Conservation (phyloP, 345 rosid species). For the Citrus hindsii region DNA sequence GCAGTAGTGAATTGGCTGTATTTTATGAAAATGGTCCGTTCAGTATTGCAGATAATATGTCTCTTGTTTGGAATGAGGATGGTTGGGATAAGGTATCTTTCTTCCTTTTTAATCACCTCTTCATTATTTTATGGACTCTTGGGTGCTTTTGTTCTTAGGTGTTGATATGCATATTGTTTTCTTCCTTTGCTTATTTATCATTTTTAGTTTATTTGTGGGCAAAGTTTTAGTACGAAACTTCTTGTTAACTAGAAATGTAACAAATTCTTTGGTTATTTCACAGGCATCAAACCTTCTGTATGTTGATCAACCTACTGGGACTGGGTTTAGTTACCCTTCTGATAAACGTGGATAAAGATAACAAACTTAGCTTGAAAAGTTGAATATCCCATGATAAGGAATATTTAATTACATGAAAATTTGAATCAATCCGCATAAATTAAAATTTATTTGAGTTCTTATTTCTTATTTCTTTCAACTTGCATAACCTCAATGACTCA, state of each 20-base stretch:
- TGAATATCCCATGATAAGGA: too few species aligned
- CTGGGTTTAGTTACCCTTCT: constrained; percentile 92
- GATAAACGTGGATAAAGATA: constrained; percentile 48
- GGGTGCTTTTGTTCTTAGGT: not conserved
- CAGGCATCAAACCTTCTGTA: constrained; percentile 92
- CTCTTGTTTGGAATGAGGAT: constrained; percentile 86
- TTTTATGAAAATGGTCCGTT: constrained; percentile 99
- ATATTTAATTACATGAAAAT: too few species aligned
- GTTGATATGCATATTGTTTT: not conserved
- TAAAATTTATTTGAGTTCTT: too few species aligned
- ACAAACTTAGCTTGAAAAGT: too few species aligned
- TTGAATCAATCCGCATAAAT: too few species aligned
- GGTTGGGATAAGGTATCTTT: constrained; percentile 88
- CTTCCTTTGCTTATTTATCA: not conserved
- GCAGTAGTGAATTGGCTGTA: constrained; percentile 97
- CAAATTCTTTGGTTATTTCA: constrained; percentile 12
- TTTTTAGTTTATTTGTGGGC: not conserved
- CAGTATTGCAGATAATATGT: constrained; percentile 67
- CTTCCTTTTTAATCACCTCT: not conserved
- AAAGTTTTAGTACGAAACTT: not conserved
- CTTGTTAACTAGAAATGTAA: not conserved
- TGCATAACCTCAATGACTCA: too few species aligned
- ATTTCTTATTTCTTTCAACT: too few species aligned
- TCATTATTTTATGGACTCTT: not conserved
- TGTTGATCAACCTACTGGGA: constrained; percentile 96